Percentiles rank a stretch among this genome's conserved stretches.
phyloP scores from a whole-genome alignment of 2,329 filamentous ascomycete species.

The Coleophoma crateriformis region DNA sequence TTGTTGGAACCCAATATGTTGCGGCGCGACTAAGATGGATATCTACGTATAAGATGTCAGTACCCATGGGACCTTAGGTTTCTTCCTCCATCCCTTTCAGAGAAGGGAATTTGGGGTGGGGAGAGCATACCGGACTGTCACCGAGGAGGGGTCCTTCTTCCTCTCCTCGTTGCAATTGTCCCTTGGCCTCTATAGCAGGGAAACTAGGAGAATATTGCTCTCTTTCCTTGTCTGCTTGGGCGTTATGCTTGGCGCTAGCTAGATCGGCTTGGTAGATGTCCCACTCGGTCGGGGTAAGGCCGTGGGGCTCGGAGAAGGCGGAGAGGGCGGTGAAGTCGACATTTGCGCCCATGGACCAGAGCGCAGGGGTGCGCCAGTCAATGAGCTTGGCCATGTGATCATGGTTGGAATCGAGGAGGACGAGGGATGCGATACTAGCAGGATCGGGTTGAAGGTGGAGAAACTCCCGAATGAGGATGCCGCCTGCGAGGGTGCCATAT shows the following conservation, averaged over 20 bases:
- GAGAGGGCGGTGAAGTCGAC: constrained; percentile 1
- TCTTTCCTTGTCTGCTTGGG: constrained; percentile 2
- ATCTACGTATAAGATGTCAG: too few species aligned
- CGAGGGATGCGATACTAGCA: constrained; percentile 9
- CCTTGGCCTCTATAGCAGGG: constrained; percentile 15
- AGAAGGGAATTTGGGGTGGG: background rate
- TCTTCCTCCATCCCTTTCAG: background rate
- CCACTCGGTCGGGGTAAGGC: constrained; percentile 11
- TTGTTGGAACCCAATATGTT: constrained; percentile 20
- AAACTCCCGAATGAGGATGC: constrained; percentile 8
- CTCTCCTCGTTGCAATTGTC: constrained; percentile 17
- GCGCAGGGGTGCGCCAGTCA: constrained; percentile 2
- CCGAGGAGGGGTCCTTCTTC: constrained; percentile 20
- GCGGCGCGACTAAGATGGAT: constrained; percentile 8
- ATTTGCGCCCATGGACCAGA: constrained; percentile 1
- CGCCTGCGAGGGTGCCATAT: background rate
- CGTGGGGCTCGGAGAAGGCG: constrained; percentile 3
- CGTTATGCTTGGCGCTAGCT: constrained; percentile 10
- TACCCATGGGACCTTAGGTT: too few species aligned
- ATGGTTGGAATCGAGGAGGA: constrained; percentile 16
- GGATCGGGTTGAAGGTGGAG: constrained; percentile 3
- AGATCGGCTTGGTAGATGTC: constrained; percentile 5
- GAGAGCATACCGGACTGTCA: constrained; percentile 14
- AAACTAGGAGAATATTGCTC: constrained; percentile 16
- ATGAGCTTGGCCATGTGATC: constrained; percentile 11